phyloP scores from a whole-genome alignment of 2,329 filamentous ascomycete species.

The Alternaria triticimaculans region DNA sequence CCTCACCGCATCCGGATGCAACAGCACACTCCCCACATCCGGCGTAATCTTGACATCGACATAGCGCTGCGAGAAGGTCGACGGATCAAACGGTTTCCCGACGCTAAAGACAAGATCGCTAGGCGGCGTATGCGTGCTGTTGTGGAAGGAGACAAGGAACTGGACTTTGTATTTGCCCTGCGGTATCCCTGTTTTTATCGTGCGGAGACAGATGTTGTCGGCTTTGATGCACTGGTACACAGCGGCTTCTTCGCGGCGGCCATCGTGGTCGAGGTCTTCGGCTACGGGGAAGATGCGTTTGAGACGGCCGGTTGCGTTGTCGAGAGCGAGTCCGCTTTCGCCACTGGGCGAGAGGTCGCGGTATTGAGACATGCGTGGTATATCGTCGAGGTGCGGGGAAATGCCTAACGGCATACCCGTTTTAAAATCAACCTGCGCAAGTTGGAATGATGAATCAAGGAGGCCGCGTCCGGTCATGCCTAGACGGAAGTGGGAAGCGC shows the following conservation, averaged over 20 bases:
- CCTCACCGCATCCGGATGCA: constrained; percentile 48
- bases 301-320: constrained; percentile 27
- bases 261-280: constrained; percentile 46
- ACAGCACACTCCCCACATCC: constrained; percentile 46
- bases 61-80: constrained; percentile 39
- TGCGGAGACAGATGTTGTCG: constrained; percentile 45
- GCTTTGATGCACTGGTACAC: constrained; percentile 44
- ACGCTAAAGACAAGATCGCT: constrained; percentile 47
- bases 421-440: constrained; percentile 48
- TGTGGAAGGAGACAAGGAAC: constrained; percentile 45
- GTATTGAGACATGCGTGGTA: constrained; percentile 29
- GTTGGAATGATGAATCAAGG: constrained; percentile 38
- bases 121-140: constrained; percentile 25
- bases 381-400: constrained; percentile 24
- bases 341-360: constrained; percentile 35
- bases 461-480: constrained; percentile 43
- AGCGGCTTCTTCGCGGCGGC: constrained; percentile 42
- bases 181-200: constrained; percentile 47
- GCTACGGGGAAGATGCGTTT: constrained; percentile 45
- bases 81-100: constrained; percentile 45
- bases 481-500: constrained; percentile 38
- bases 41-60: constrained; percentile 50
- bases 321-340: constrained; percentile 40
- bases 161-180: constrained; percentile 46
- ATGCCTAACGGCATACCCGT: constrained; percentile 43